Base-by-base conservation (phyloP, 164 flowering plant species). In the Tinospora cordifolia region DNA sequence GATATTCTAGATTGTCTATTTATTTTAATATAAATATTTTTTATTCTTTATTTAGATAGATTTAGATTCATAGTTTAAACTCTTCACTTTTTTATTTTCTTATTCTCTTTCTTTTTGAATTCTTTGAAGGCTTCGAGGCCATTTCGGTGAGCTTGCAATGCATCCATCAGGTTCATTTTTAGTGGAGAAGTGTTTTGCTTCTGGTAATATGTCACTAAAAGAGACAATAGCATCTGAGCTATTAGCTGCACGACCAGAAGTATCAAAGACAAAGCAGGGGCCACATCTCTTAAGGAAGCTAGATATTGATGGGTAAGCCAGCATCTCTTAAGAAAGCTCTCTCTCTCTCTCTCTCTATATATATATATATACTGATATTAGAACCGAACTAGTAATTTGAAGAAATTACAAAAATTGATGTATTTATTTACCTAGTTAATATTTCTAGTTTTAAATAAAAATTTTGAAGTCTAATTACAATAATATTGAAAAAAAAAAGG, bases 201-300 rank as follows among this genome's bases (percentile, higher is more conserved):
- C 76, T 60, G 72, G 90, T 76, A 87, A 81, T 68, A 1, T 82
- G 46, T 75, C 90, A n/a, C 66, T 84, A 47, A 85, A 82, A 74
- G 97, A 91, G 80, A 65, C 77, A 57, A 90, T 94, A 70, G 88
- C 83, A 66, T 80, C 91, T 44, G 98, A 90, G 71, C 63, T 90
- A 63, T 70, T 80, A 74, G 82, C 81, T 72, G 81, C 89, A 69
- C 86, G 81, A 73, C 25, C 79, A 59, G 89, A 87, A 36, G 87
- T 94, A 63, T 88, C 89, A 60, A 94, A 84, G 83, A 89, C 92
- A 65, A 91, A 82, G 75, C 97, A 94, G 67, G 97, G 98, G 19
- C 96, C 96, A 54, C 78, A 82, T 78, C 88, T 94, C 63, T 70
- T 90, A 72, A 87, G 87, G 83, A 89, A 79, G 77, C 78, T 91